Percentiles rank a stretch among this genome's conserved stretches.
Conservation (phyloP, 345 rosid species). For the Lepidium aucheri region DNA sequence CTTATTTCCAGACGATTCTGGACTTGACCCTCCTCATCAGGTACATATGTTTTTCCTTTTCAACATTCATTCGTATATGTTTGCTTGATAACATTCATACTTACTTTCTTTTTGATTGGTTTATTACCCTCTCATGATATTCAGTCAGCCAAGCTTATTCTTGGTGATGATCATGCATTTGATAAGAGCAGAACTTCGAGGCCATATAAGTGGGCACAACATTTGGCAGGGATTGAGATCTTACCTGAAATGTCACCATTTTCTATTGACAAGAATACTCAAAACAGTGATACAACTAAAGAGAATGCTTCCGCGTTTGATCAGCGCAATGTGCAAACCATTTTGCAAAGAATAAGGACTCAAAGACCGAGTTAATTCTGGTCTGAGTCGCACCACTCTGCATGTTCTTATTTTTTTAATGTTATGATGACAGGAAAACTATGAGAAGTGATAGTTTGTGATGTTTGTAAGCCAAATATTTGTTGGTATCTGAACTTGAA, state of each 20-base stretch:
- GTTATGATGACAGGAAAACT: constrained; percentile 14
- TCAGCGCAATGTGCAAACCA: constrained; percentile 61
- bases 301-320: constrained; percentile 44
- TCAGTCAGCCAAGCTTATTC: constrained; percentile 80
- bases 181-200: constrained; percentile 59
- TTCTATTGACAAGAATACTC: constrained; percentile 40
- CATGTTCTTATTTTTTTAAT: constrained; percentile 27
- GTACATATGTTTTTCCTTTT: constrained; percentile 29
- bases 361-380: constrained; percentile 62
- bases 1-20: constrained; percentile 75
- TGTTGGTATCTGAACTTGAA: background rate
- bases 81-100: background rate
- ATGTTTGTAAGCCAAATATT: background rate
- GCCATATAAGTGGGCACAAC: constrained; percentile 93
- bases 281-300: constrained; percentile 37
- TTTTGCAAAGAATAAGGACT: constrained; percentile 69
- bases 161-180: constrained; percentile 45
- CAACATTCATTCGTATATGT: background rate
- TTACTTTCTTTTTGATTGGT: background rate
- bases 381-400: constrained; percentile 61
- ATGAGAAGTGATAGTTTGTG: constrained; percentile 4
- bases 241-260: constrained; percentile 80
- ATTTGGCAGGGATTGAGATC: constrained; percentile 88
- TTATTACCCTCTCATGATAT: constrained; percentile 9
- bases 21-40: constrained; percentile 89